Evolutionary conservation across 805 yeast species (phyloP).

Genomic region (Candida argentea): DNA sequence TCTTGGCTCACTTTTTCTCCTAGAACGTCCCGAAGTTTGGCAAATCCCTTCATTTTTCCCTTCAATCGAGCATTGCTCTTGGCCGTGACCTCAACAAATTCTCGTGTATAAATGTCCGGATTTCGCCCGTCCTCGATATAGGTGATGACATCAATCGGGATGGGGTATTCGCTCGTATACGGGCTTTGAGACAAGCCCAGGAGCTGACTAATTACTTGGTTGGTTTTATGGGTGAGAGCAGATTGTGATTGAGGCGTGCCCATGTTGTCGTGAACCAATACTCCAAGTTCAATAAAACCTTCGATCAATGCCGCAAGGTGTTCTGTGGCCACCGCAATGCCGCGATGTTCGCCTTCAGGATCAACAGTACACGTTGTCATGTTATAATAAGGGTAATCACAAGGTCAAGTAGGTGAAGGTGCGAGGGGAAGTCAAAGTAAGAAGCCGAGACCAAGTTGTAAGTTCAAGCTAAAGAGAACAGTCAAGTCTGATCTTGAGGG

Average conservation of each 20-base stretch:
- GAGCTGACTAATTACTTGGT: slow-evolving; percentile 31
- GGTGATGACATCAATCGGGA: slow-evolving; percentile 79
- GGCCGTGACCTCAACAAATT: slow-evolving; percentile 89
- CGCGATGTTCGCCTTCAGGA: slow-evolving; percentile 11
- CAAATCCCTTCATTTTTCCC: slow-evolving; percentile 71
- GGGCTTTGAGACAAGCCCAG: slow-evolving; percentile 24
- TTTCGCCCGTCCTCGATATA: slow-evolving; percentile 95
- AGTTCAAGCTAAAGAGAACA: too few species aligned
- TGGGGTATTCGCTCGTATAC: slow-evolving; percentile 28
- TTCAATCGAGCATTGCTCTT: slow-evolving; percentile 79
- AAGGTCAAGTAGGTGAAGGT: too few species aligned
- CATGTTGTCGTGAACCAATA: slow-evolving; percentile 86
- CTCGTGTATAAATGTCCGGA: slow-evolving; percentile 95
- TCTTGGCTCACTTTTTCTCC: slow-evolving; percentile 63
- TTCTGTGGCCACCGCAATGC: slow-evolving; percentile 13
- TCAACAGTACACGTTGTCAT: slow-evolving; percentile 16
- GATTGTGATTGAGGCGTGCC: slow-evolving; percentile 72
- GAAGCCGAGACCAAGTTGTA: too few species aligned
- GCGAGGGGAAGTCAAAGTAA: too few species aligned
- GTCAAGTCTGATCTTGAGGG: too few species aligned
- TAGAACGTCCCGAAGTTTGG: slow-evolving; percentile 50
- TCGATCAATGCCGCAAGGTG: slow-evolving; percentile 34
- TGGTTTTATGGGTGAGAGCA: slow-evolving; percentile 31
- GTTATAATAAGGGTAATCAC: slow-evolving; percentile 1
- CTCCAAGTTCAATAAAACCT: slow-evolving; percentile 80